These are phyloP conservation scores for Phytopythium sindhum DNA, from an alignment of 352 stramenopile species.

Conservation along the genomic window DNA sequence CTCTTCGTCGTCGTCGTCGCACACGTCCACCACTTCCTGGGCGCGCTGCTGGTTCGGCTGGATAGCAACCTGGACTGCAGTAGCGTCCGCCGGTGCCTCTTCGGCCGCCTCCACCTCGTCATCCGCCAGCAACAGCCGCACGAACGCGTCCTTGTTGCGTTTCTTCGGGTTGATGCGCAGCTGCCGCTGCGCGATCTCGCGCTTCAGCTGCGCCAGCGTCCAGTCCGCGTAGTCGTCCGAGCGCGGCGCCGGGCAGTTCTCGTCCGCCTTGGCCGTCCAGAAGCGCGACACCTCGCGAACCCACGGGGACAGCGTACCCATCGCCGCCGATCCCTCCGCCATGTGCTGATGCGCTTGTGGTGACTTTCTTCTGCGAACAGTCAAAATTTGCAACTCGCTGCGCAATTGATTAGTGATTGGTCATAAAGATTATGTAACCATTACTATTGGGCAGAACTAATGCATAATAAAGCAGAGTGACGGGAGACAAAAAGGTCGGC, in stretches of 20 bases:
- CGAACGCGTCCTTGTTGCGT: slow-evolving; percentile 48
- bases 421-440: too few relatives aligned
- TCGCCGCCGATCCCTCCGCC: background rate
- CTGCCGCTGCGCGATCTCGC: slow-evolving; percentile 48
- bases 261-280: slow-evolving; percentile 43
- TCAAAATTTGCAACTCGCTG: too few relatives aligned
- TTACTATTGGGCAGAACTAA: too few relatives aligned
- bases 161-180: slow-evolving; percentile 39
- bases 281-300: slow-evolving; percentile 28
- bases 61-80: background rate
- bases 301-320: slow-evolving; percentile 14
- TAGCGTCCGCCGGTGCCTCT: slow-evolving; percentile 1
- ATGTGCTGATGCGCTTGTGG: too few relatives aligned
- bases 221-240: slow-evolving; percentile 59
- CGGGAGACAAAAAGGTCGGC: too few relatives aligned
- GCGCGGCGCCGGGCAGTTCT: slow-evolving; percentile 31
- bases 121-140: slow-evolving; percentile 28
- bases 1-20: slow-evolving; percentile 19
- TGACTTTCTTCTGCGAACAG: too few relatives aligned
- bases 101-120: slow-evolving; percentile 17
- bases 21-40: slow-evolving; percentile 11
- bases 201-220: slow-evolving; percentile 47
- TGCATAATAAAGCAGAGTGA: too few relatives aligned
- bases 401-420: too few relatives aligned
- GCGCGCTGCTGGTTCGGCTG: background rate